These are phyloP conservation scores for Serendipita sp. DNA, from an alignment of 1,284 basidiomycete species.

Conservation along the genomic window DNA sequence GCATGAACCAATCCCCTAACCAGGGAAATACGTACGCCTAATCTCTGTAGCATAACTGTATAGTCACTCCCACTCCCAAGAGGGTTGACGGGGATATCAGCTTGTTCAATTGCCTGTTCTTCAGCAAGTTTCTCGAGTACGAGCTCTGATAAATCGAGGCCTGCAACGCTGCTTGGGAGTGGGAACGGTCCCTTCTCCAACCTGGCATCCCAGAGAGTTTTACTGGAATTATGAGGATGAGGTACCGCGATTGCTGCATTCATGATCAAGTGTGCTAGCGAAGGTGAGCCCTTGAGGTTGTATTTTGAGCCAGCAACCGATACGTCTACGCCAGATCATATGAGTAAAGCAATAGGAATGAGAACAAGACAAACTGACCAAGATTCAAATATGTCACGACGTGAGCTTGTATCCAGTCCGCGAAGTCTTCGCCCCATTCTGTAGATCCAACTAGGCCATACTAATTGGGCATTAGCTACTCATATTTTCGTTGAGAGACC, in stretches of 20 bases:
- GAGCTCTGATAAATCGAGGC: neutral
- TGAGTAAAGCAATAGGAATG: neutral
- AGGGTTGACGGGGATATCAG: constrained; percentile 14
- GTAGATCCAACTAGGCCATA: constrained; percentile 80
- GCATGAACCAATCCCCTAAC: neutral
- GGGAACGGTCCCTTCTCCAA: constrained; percentile 18
- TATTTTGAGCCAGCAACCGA: constrained; percentile 59
- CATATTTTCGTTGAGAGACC: constrained; percentile 3
- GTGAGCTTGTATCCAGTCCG: constrained; percentile 60
- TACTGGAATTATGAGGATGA: constrained; percentile 29
- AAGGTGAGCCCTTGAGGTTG: constrained; percentile 45
- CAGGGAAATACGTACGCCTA: constrained; percentile 25
- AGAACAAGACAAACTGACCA: constrained; percentile 29
- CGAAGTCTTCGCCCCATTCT: constrained; percentile 83
- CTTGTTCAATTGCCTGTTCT: constrained; percentile 7
- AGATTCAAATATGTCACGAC: constrained; percentile 83
- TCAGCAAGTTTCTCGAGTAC: neutral
- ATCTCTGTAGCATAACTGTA: constrained; percentile 53
- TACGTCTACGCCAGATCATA: constrained; percentile 28
- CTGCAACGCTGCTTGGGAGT: constrained; percentile 6
- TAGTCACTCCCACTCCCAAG: constrained; percentile 49
- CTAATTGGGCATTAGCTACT: constrained; percentile 22
- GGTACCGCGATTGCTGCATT: constrained; percentile 50
- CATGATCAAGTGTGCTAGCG: constrained; percentile 62
- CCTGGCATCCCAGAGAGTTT: constrained; percentile 24